Base-by-base conservation (phyloP, 2,329 filamentous ascomycete species). In the Paraconiothyrium sp. region DNA sequence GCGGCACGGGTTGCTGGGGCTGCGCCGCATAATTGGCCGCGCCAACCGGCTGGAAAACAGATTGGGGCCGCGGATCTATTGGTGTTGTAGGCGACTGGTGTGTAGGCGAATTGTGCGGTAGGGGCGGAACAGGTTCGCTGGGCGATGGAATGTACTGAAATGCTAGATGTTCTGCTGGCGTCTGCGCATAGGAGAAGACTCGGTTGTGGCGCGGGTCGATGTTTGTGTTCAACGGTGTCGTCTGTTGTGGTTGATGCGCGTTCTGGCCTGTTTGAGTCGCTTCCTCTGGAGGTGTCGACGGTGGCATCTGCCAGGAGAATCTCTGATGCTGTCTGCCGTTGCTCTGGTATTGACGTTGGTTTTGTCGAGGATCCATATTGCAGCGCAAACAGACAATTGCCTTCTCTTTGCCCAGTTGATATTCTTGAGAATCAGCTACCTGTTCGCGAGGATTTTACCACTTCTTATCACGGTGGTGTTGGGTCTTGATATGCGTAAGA, bases 161-260 rank as follows among this genome's bases (percentile, higher is more conserved):
- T 41, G 64, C 73, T 46, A 72, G 70, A 61, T 72, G 72, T 59
- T 77, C 76, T 13, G 75, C 66, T 8, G 77, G 77, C 20, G 76
- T 78, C 37, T 75, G 73, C 44, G 74, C 72, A 65, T 77, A 78
- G 4, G 76, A 78, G 57, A 77, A 77, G 52, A 67, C 73, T 64
- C 76, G 72, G 58, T 61, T 69, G 35, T 63, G 50, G 22, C 32
- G 60, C 46, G 65, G 39, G 11, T 60, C 58, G 47, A 60, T 60
- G 50, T 67, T 67, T 20, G 64, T 69, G 58, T 66, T 64, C 55
- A 66, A 52, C 30, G 64, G 58, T 54, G 58, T 57, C 57, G 63
- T 54, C 48, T 59, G 34, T 47, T 35, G 52, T 54, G 59, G 39
- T 55, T 60, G 58, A 14, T 64, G 67, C 16, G 50, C 44, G 34